A percentile compares a stretch with the other conserved stretches of the same genome.
Conservation (phyloP, 2,329 filamentous ascomycete species). For the Pestalotiopsis sp. region DNA sequence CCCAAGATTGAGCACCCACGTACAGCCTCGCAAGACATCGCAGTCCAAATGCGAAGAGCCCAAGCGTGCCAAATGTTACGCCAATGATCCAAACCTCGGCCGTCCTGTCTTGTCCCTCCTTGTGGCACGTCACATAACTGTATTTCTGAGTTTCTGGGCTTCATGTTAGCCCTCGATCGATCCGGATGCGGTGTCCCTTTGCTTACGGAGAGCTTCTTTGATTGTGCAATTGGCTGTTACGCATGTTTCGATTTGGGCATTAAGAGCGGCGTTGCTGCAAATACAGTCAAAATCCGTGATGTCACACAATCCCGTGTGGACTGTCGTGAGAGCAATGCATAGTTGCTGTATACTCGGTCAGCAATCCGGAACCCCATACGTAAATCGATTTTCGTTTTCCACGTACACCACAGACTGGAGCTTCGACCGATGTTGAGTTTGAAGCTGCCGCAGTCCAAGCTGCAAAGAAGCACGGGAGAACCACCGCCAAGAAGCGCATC, state of each 20-base stretch:
- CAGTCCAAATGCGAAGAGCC: slow-evolving; percentile 31
- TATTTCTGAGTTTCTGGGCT: slow-evolving; percentile 27
- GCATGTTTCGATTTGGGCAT: slow-evolving; percentile 26
- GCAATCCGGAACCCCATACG: background rate
- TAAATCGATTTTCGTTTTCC: background rate
- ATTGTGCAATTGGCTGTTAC: slow-evolving; percentile 26
- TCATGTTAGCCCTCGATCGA: background rate
- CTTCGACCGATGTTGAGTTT: background rate
- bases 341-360: background rate
- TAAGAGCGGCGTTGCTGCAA: slow-evolving; percentile 24
- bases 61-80: slow-evolving; percentile 29
- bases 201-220: slow-evolving; percentile 26
- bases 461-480: background rate
- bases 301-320: background rate
- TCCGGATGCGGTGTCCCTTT: background rate
- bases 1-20: slow-evolving; percentile 30
- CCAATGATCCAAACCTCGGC: slow-evolving; percentile 27
- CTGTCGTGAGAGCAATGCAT: slow-evolving; percentile 1
- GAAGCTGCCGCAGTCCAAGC: slow-evolving; percentile 1
- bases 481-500: slow-evolving; percentile 6
- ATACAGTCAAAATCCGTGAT: slow-evolving; percentile 24
- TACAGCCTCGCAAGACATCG: slow-evolving; percentile 30
- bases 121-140: slow-evolving; percentile 23
- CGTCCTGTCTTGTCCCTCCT: slow-evolving; percentile 27
- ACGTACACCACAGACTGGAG: slow-evolving; percentile 13